A percentile compares a stretch with the other conserved stretches of the same genome.
phyloP scores from a whole-genome alignment of 192 early-diverging fungal species.

The Podila verticillata region DNA sequence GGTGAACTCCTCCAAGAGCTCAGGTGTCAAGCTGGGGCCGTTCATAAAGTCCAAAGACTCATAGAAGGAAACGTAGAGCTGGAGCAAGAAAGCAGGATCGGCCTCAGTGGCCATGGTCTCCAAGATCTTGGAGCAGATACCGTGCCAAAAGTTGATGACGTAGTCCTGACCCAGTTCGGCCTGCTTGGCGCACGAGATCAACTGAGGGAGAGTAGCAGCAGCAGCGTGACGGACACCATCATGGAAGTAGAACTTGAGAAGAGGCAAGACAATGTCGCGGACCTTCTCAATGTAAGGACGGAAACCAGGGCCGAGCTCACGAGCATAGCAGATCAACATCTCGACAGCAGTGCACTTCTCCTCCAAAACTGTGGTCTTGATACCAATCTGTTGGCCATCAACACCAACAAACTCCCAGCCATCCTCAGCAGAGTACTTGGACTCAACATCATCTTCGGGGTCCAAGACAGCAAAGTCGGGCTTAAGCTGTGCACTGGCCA shows the following conservation, averaged over 20 bases:
- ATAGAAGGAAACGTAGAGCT: conserved; percentile 81
- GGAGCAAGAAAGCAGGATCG: conserved; percentile 80
- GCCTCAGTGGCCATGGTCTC: conserved; percentile 80
- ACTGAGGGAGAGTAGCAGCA: conserved; percentile 78
- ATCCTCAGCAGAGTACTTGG: conserved; percentile 93
- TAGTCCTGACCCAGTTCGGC: conserved; percentile 58
- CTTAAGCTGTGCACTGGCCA: conserved; percentile 84
- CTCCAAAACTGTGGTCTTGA: conserved; percentile 93
- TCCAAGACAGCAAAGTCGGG: conserved; percentile 93
- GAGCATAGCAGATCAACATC: conserved; percentile 95
- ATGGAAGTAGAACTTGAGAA: conserved; percentile 97
- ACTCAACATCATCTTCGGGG: conserved; percentile 79
- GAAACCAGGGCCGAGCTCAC: conserved; percentile 90
- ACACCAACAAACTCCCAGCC: conserved; percentile 96
- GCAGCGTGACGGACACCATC: conserved; percentile 94
- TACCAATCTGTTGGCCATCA: conserved; percentile 92
- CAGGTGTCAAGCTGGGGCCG: conserved; percentile 66
- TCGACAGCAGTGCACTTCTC: conserved; percentile 98
- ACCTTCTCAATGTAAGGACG: conserved; percentile 83
- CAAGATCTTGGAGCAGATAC: conserved; percentile 76
- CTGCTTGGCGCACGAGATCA: conserved; percentile 72
- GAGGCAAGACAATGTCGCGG: conserved; percentile 84
- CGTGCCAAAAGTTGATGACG: conserved; percentile 72
- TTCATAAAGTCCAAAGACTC: conserved; percentile 76
- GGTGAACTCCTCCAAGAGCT: conserved; percentile 75